Base-by-base conservation (phyloP, 805 yeast species). In the Saccharomycopsis schoenii region DNA sequence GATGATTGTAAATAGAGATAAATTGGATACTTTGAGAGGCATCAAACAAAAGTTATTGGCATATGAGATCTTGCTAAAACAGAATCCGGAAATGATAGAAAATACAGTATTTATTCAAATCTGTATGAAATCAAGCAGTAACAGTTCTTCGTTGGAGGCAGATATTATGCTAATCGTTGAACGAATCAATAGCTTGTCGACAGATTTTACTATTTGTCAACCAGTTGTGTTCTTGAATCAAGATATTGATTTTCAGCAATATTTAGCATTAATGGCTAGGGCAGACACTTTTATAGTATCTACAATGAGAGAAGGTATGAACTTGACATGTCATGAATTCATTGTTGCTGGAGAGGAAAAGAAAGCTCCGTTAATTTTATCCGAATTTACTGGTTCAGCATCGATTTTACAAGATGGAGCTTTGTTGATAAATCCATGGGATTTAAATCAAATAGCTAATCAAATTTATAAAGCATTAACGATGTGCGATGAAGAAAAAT, bases 321-420 rank as follows among this genome's bases (percentile, higher is more conserved):
- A 94, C 68, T 77, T 94, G 69, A 92, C 98, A 0, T 93, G 97
- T 67, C 99, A 94, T 70, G 99, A 94, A 71, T 94, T 87, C 70
- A 81, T 91, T 51, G 86, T 85, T 60, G 88, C 96, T 29, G 82
- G 94, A 0, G 74, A 77, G 24, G 83, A 81, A 51, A 82, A 82
- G 62, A 84, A 86, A 65, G 86, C 97, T 0, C 97, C 97, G 1
- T 78, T 93, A 64, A 80, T 94, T 55, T 73, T 94, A 60, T 88
- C 96, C 43, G 99, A 94, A 72, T 94, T 94, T 68, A 91, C 97
- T 0, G 99, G 99, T 1, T 88, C 97, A 11, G 96, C 98, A 0
- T 80, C 86, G 4, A 83, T 93, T 5, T 76, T 94, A 60, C 77
- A 78, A 14, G 74, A 81, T 29, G 92, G 96, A 12, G 85, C 96